Conservation (phyloP, 2,329 filamentous ascomycete genomes). For the Alternaria viburni region DNA sequence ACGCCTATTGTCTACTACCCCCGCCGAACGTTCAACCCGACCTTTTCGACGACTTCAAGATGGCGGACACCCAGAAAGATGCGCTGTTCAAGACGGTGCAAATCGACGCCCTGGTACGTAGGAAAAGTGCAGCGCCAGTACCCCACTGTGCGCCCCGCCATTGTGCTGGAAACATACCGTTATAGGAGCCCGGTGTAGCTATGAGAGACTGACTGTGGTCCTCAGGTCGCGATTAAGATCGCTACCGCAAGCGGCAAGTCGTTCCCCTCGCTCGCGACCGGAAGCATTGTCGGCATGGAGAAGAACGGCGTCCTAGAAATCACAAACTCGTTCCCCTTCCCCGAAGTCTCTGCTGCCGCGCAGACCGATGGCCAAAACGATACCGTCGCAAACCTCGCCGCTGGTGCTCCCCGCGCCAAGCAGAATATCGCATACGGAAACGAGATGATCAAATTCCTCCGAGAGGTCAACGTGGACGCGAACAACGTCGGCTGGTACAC, state of each 20-base stretch:
- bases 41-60: slow-evolving; percentile 27
- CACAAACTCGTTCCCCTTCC: slow-evolving; percentile 96
- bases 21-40: slow-evolving; percentile 17
- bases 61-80: slow-evolving; percentile 48
- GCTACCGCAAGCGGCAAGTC: slow-evolving; percentile 90
- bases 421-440: slow-evolving; percentile 86
- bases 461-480: slow-evolving; percentile 97
- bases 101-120: slow-evolving; percentile 88
- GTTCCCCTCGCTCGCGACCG: slow-evolving; percentile 89
- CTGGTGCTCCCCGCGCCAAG: slow-evolving; percentile 90
- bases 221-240: slow-evolving; percentile 93
- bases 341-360: slow-evolving; percentile 76
- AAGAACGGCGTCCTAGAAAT: slow-evolving; percentile 79
- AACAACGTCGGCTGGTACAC: slow-evolving; percentile 99
- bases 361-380: slow-evolving; percentile 54
- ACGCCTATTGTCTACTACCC: slow-evolving; percentile 25
- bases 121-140: slow-evolving; percentile 40
- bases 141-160: slow-evolving; percentile 40
- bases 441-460: slow-evolving; percentile 96
- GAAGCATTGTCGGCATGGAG: slow-evolving; percentile 93
- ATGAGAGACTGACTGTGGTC: slow-evolving; percentile 24
- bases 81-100: slow-evolving; percentile 81
- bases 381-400: slow-evolving; percentile 66
- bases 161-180: slow-evolving; percentile 20
- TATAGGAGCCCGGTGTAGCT: background rate